Percentiles rank a stretch among this genome's conserved stretches.
Evolutionary conservation across 2,329 filamentous ascomycete genomes (phyloP).

Genomic region (Beauveria sp.): DNA sequence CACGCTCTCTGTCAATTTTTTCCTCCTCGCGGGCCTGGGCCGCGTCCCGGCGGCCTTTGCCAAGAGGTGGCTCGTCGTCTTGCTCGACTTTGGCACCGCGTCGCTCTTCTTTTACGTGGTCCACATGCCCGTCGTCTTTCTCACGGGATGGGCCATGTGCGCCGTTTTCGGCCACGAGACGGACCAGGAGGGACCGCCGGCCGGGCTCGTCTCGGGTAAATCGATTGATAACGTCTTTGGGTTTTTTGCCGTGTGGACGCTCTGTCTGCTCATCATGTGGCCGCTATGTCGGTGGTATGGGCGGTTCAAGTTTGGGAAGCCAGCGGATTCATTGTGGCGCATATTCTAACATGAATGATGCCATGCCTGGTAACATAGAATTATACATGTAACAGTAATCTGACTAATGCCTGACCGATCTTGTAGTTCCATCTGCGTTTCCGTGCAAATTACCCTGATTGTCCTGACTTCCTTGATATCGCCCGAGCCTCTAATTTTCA

Average conservation of each 20-base stretch:
- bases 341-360: conserved; percentile 28
- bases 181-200: conserved; percentile 19
- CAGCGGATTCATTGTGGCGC: conserved; percentile 36
- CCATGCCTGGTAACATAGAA: not conserved
- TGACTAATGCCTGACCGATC: not conserved
- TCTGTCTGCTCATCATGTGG: conserved; percentile 30
- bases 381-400: not conserved
- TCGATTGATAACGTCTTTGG: conserved; percentile 31
- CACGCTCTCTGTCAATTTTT: conserved; percentile 30
- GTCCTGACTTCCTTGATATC: no score
- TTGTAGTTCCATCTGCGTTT: no score
- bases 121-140: conserved; percentile 29
- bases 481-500: no score
- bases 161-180: conserved; percentile 27
- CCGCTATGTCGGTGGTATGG: conserved; percentile 35
- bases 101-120: conserved; percentile 38
- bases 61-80: conserved; percentile 22
- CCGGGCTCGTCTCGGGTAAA: conserved; percentile 16
- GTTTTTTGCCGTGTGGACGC: conserved; percentile 29
- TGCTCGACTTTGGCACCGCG: conserved; percentile 37
- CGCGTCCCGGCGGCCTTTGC: conserved; percentile 24
- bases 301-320: conserved; percentile 33
- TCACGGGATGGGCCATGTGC: conserved; percentile 19
- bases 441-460: no score
- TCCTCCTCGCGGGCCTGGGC: conserved; percentile 30